Evolutionary conservation across 805 yeast genomes (phyloP).

Genomic region (Spathaspora boniae): DNA sequence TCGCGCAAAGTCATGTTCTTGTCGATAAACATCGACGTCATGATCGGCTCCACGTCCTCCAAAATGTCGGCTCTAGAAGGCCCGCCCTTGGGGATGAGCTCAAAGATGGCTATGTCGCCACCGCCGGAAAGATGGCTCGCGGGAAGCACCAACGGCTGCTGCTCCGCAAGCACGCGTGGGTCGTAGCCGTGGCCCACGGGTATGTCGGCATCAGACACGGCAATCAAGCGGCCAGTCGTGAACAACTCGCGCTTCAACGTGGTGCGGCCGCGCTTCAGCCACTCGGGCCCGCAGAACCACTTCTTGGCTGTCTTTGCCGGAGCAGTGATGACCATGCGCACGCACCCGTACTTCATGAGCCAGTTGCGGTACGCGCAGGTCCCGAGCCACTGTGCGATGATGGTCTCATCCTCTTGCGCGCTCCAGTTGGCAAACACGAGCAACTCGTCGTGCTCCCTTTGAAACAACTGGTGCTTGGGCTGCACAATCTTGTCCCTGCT

Average conservation of each 20-base stretch:
- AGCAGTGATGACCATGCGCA: constrained; percentile 69
- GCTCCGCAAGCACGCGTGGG: constrained; percentile 32
- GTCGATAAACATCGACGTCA: constrained; percentile 3
- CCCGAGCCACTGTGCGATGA: constrained; percentile 69
- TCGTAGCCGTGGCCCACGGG: constrained; percentile 32
- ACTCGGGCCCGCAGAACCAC: constrained; percentile 54
- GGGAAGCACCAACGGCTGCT: constrained; percentile 34
- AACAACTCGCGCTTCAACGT: constrained; percentile 63
- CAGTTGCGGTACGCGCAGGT: constrained; percentile 70
- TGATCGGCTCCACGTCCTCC: constrained; percentile 22
- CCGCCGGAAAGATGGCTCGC: constrained; percentile 20
- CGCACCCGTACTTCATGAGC: constrained; percentile 68
- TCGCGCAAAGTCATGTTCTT: constrained; percentile 2
- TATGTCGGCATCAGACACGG: constrained; percentile 28
- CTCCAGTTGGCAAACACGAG: constrained; percentile 60
- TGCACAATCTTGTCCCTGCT: constrained; percentile 41
- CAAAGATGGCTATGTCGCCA: constrained; percentile 52
- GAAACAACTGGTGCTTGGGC: constrained; percentile 22
- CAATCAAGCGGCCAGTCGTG: constrained; percentile 56
- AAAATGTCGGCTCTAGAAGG: constrained; percentile 26
- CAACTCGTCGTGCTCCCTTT: constrained; percentile 49
- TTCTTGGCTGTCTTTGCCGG: constrained; percentile 51
- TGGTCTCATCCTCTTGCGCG: constrained; percentile 54
- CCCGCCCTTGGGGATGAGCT: constrained; percentile 42
- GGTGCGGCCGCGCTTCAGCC: constrained; percentile 54